Evolutionary conservation across 192 early-diverging fungal genomes (phyloP), one percentile per base, ranked within the genome.

Genomic region (Backusella morwellensis): DNA sequence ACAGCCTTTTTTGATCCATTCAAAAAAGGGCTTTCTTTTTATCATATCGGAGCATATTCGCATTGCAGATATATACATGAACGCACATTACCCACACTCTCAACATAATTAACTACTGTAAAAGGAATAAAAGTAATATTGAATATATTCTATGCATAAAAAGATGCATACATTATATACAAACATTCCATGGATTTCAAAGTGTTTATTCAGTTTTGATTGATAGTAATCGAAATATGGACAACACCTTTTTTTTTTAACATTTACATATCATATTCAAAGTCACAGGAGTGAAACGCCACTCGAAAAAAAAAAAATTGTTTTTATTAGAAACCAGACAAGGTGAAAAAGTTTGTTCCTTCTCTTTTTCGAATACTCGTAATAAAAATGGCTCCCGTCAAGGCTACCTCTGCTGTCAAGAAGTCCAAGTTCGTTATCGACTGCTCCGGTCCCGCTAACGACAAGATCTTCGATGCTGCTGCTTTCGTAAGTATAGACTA

Each of bases 381-480:
- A 40, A 74, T 42, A 69, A 40, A 35, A 74, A 76, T 78, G 76
- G 80, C 80, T 70, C 77, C 76, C 68, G 50, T 69, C 54, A 81
- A 81, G 76, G 56, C 80, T 75, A 78, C 68, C 77, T 40, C 73
- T 26, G 77, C 81, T 74, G 91, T 91, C 88, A 89, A 89, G 88
- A 80, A 79, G 80, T 74, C 86, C 89, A 96, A 95, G 88, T 97
- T 92, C 91, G 93, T 92, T 82, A 93, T 99, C 82, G 97, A 98
- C 88, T 92, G 91, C 88, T 95, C 96, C 78, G 90, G 86, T 68
- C 96, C 98, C 75, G 96, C 94, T 83, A 86, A 84, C 76, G 98
- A 99, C 91, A 92, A 92, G 89, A 97, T 99, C 90, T 94, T 99
- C 83, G 96, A 99, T 90, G 89, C 90, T 77, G 95, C 96, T 84